Evolutionary conservation across 306 rosid genomes (phyloP), one percentile per base, ranked within the genome.

Genomic region (Rosa rugosa): DNA sequence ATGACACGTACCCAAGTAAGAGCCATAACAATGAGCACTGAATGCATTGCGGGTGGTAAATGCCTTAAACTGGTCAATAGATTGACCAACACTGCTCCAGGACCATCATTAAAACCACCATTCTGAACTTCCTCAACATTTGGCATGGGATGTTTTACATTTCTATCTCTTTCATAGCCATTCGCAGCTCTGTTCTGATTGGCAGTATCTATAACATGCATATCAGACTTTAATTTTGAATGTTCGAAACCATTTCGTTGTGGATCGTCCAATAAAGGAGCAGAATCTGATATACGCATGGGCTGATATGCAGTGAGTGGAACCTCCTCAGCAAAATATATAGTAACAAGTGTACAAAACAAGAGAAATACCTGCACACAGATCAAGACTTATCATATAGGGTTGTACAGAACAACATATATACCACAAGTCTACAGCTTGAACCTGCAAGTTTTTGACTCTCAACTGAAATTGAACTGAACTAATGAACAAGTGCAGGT

Each of bases 31-130:
- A 91, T 59, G 79, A 95, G 94, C 85, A 96, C 99, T 10, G 99
- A 84, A 84, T 96, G 97, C 99, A 96, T 96, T 8, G 98, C 89
- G 62, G 97, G 99, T 44, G 98, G 99, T 88, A 96, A 85, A 88
- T 93, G 96, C 88, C 99, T 89, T 85, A 96, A 84, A 88, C 97
- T 93, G 80, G 96, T 91, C 87, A 96, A 82, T 82, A 96, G 83
- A 85, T 96, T 91, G 79, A 96, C 99, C 51, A 96, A 22, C 66
- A 96, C 99, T 25, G 98, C 92, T 77, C 98, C 96, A 72, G 98
- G 99, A 50, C 99, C 96, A 69, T 96, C 97, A 81, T 80, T 84
- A 76, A 81, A 67, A 65, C 69, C 83, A 77, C 85, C 92, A 83
- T 59, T 62, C 73, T 87, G 84, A 80, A 79, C 90, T 80, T 90